phyloP scores from a whole-genome alignment of 2,329 filamentous ascomycete genomes.

The Gnomoniopsis smithogilvyi region DNA sequence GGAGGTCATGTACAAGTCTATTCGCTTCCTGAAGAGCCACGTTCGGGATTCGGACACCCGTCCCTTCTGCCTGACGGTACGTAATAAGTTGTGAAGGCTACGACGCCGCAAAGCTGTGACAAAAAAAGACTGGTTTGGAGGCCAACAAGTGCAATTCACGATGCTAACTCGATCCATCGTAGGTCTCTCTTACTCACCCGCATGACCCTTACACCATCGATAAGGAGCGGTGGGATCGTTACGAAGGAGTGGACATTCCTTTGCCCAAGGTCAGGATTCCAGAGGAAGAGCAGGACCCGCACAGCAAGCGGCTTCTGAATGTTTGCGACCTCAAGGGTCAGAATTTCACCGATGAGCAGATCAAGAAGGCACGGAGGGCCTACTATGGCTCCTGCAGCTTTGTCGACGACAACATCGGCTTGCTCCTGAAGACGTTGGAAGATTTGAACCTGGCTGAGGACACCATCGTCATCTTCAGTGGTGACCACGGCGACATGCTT shows the following conservation, averaged over 20 bases:
- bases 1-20: constrained; percentile 89
- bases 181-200: constrained; percentile 86
- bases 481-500: constrained; percentile 94
- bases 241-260: constrained; percentile 84
- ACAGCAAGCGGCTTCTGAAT: constrained; percentile 82
- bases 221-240: constrained; percentile 88
- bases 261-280: constrained; percentile 75
- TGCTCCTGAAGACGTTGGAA: constrained; percentile 73
- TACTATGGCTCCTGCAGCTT: constrained; percentile 95
- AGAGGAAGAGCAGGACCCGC: constrained; percentile 78
- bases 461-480: constrained; percentile 88
- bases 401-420: constrained; percentile 88
- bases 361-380: constrained; percentile 79
- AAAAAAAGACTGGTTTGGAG: neutral
- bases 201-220: constrained; percentile 96
- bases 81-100: constrained; percentile 20
- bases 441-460: constrained; percentile 77
- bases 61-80: constrained; percentile 78
- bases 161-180: constrained; percentile 1
- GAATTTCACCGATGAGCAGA: constrained; percentile 79
- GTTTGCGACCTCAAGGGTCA: constrained; percentile 85
- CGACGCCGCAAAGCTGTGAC: neutral
- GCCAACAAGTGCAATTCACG: constrained; percentile 14
- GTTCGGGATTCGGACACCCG: constrained; percentile 72
- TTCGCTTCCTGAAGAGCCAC: constrained; percentile 87